A percentile compares a stretch with the other conserved stretches of the same genome.
Evolutionary conservation across 208 protist genomes (phyloP).

Genomic region (Leishmania aethiopica): DNA sequence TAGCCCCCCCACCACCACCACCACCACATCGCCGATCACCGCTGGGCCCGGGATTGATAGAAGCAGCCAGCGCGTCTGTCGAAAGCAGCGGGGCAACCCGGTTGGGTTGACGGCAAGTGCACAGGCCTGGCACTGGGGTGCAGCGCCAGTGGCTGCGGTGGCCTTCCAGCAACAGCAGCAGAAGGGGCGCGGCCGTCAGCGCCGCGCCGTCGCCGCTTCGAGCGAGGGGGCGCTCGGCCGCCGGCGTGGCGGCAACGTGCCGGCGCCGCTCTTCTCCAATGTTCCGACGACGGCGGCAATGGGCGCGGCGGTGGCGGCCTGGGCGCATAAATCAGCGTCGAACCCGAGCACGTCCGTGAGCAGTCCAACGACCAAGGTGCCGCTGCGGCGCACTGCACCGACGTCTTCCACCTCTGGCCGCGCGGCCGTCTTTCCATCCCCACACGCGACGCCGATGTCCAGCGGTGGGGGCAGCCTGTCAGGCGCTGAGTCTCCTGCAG

Average conservation of each 20-base stretch:
- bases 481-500: background rate
- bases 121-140: constrained; percentile 33
- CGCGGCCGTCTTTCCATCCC: background rate
- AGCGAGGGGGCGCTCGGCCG: background rate
- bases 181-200: constrained; percentile 8
- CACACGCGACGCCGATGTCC: background rate
- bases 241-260: constrained; percentile 2
- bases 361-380: background rate
- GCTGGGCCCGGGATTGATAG: background rate
- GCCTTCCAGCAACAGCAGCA: constrained; percentile 5
- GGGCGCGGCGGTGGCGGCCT: constrained; percentile 4
- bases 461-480: background rate
- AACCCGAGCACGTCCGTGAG: background rate
- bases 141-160: background rate
- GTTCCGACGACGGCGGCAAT: constrained; percentile 10
- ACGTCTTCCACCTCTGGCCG: background rate
- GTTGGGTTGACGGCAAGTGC: constrained; percentile 14
- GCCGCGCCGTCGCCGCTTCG: background rate
- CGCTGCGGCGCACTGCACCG: background rate
- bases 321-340: background rate
- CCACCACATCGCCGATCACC: background rate
- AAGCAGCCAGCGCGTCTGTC: background rate
- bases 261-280: constrained; percentile 8
- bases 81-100: constrained; percentile 12
- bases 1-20: background rate